phyloP scores from a whole-genome alignment of 768 basidiomycete species.

The Trametes meyenii region DNA sequence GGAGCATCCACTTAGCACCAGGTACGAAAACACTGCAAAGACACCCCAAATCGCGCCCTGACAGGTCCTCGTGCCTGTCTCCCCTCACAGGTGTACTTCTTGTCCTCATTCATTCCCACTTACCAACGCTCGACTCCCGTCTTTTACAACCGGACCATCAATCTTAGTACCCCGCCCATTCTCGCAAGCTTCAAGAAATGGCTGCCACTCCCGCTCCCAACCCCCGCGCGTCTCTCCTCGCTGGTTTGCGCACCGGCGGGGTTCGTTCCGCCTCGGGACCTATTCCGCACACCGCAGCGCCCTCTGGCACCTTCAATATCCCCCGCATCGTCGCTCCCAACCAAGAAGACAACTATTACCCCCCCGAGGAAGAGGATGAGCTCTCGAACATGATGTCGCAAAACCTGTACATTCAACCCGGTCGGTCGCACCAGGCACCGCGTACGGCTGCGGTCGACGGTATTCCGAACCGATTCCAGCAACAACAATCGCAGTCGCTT shows the following conservation, averaged over 20 bases:
- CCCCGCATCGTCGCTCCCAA: conserved; percentile 55
- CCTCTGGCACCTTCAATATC: conserved; percentile 63
- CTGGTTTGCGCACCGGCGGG: conserved; percentile 87
- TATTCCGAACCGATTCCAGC: conserved; percentile 65
- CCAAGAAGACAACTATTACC: conserved; percentile 45
- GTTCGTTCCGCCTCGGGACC: conserved; percentile 71
- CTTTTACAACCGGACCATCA: conserved; percentile 21
- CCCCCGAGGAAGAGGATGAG: conserved; percentile 63
- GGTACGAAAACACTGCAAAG: conserved; percentile 8
- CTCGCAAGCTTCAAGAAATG: conserved; percentile 38
- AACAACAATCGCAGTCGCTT: conserved; percentile 56
- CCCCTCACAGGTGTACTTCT: conserved; percentile 37
- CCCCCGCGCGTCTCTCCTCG: conserved; percentile 79
- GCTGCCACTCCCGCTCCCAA: conserved; percentile 48
- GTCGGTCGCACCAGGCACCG: conserved; percentile 44
- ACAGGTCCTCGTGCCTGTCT: conserved; percentile 11
- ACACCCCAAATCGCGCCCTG: not conserved
- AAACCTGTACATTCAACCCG: conserved; percentile 51
- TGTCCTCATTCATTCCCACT: conserved; percentile 27
- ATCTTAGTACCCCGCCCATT: conserved; percentile 19
- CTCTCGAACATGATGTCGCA: conserved; percentile 58
- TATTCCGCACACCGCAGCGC: conserved; percentile 71
- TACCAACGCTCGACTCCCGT: conserved; percentile 21
- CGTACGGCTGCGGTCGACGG: conserved; percentile 77
- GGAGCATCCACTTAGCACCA: conserved; percentile 13